Evolutionary conservation across 2,329 filamentous ascomycete species (phyloP), one percentile per base, ranked within the genome.

Genomic region (Fusarium secorum): DNA sequence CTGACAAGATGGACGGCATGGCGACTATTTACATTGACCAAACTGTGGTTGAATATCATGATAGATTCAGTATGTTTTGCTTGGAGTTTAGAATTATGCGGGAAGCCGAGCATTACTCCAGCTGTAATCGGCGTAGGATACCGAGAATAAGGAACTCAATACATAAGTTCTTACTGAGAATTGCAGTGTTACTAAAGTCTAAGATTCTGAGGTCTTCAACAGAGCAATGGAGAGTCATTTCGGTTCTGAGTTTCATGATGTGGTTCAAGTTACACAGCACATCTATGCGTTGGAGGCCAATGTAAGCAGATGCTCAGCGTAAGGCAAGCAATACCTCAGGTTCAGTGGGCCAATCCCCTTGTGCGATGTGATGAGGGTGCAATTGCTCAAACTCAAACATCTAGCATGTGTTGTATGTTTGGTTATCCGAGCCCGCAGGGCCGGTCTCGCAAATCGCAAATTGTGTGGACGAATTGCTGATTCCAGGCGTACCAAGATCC

Each of bases 351-450:
- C 48, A 24, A 39, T 55, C 49, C 48, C 54, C 44, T 70, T 72
- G 71, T 74, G 28, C 66, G 66, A 74, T 55, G 62, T 30, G 58
- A 45, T 49, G 60, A 56, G 69, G 51, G 57, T 68, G 39, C 41
- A 49, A 48, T 48, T 66, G 45, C 53, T 68, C 52, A 62, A 70
- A 58, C 45, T 74, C 55, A 62, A 71, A 71, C 60, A 26, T 32
- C 59, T 54, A 59, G 48, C 54, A 72, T 63, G 48, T 74, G 46
- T 63, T 56, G 62, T 51, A 51, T 68, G 61, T 59, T 70, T 61
- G 59, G 59, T 51, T 56, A 58, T 60, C 57, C 70, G 56, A 68
- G 18, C 53, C 52, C 42, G 51, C 51, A 64, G 53, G 60, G 48
- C 56, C 57, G 55, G 62, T 49, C 56, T 66, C 33, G 44, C 22